Evolutionary conservation across 2,329 filamentous ascomycete species (phyloP), one percentile per base, ranked within the genome.

Genomic region (Alternaria atra): DNA sequence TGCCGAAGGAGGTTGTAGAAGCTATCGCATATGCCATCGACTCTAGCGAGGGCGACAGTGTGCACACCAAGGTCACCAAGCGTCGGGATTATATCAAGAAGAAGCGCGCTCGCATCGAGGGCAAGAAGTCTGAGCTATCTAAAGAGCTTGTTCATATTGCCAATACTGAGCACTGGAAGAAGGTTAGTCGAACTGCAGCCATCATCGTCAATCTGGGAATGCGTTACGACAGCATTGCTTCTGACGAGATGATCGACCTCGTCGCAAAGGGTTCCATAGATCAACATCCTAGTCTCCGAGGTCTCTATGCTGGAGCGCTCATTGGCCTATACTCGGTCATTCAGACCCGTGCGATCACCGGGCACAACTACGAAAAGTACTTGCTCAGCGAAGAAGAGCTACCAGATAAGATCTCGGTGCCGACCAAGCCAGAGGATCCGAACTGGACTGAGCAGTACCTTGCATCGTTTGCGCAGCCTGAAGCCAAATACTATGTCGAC

Each of bases 101-200:
- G 65, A 91, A 94, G 58, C 87, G 94, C 59, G 84, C 83, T 52
- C 86, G 87, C 61, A 93, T 98, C 5, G 95, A 99, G 78, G 84
- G 85, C 55, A 93, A 91, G 81, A 99, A 99, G 81, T 84, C 89
- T 0, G 86, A 87, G 4, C 82, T 99, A 27, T 92, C 94, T 0
- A 83, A 92, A 55, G 93, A 98, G 75, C 84, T 99, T 32, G 90
- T 94, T 4, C 87, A 91, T 60, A 82, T 90, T 61, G 91, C 93
- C 2, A 89, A 88, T 70, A 87, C 87, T 3, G 92, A 93, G 0
- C 96, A 99, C 75, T 99, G 95, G 95, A 98, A 97, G 82, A 94
- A 97, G 70, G 94, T 94, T 6, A 93, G 89, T 52, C 87, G 94
- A 29, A 97, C 94, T 58, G 91, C 92, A 9, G 91, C 96, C 35